A percentile compares a stretch with the other conserved stretches of the same genome.
These are phyloP conservation scores for Lasiodiplodia hormozganensis DNA, from an alignment of 2,329 filamentous ascomycete genomes.

Conservation along the genomic window DNA sequence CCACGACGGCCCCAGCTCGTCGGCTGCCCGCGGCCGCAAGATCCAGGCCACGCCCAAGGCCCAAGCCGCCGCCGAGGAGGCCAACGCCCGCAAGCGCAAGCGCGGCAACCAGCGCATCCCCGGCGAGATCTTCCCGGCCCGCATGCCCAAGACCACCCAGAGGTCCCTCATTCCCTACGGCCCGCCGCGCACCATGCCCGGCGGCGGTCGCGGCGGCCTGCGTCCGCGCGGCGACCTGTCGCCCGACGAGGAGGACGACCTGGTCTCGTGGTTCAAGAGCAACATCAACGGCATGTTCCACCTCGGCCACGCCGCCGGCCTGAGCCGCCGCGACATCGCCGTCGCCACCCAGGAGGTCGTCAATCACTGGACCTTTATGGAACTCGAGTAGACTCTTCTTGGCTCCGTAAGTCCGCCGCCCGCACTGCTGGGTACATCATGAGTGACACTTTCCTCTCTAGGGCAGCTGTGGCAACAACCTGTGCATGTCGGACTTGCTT, in stretches of 20 bases:
- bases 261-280: constrained; percentile 11
- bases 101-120: constrained; percentile 12
- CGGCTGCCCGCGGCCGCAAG: constrained; percentile 9
- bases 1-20: not conserved
- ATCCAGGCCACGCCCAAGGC: constrained; percentile 26
- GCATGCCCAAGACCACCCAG: constrained; percentile 2
- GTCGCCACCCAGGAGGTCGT: constrained; percentile 4
- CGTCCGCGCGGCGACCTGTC: not conserved
- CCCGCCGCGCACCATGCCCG: constrained; percentile 4
- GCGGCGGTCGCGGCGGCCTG: not conserved
- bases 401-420: not conserved
- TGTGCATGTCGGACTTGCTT: not conserved
- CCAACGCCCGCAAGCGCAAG: constrained; percentile 18
- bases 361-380: constrained; percentile 12
- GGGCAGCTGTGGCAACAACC: not conserved
- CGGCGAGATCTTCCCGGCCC: constrained; percentile 26
- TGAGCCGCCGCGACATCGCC: not conserved
- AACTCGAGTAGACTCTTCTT: not conserved
- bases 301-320: constrained; percentile 10
- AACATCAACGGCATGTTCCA: constrained; percentile 18
- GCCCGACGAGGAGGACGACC: constrained; percentile 1
- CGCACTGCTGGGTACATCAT: not conserved
- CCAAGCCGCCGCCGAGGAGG: constrained; percentile 12
- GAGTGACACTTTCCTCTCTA: not conserved
- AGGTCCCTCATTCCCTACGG: not conserved